Percentiles rank a stretch among this genome's conserved stretches.
phyloP scores from a whole-genome alignment of 2,329 filamentous ascomycete genomes.

The Cladosporium halotolerans region DNA sequence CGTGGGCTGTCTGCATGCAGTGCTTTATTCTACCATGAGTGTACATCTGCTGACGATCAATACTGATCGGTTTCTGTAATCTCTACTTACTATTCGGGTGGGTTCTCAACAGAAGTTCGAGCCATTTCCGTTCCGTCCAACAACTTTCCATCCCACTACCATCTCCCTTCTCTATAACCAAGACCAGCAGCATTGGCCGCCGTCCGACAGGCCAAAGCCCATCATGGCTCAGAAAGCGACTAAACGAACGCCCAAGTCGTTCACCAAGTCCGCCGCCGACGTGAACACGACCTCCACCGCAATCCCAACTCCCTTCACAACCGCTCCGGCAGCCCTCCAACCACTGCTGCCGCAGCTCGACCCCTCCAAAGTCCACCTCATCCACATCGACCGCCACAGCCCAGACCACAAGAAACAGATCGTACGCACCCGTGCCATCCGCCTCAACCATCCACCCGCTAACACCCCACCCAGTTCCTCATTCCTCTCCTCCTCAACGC shows the following conservation, averaged over 20 bases:
- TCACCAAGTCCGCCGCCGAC: constrained; percentile 7
- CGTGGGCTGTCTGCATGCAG: too few species aligned
- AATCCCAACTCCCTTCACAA: constrained; percentile 55
- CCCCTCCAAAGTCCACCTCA: constrained; percentile 68
- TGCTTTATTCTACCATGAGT: too few species aligned
- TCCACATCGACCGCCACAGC: constrained; percentile 71
- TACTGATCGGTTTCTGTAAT: too few species aligned
- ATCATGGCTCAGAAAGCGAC: not conserved
- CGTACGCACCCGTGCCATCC: constrained; percentile 1
- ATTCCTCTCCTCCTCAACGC: constrained; percentile 74
- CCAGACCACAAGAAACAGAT: constrained; percentile 70
- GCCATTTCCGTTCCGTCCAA: not conserved
- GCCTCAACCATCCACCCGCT: not conserved
- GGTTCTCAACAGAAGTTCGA: not conserved
- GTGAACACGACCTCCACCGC: constrained; percentile 10
- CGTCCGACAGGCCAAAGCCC: not conserved
- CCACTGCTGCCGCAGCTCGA: constrained; percentile 63
- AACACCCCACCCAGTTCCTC: constrained; percentile 46
- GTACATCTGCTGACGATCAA: too few species aligned
- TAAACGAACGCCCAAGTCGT: constrained; percentile 3
- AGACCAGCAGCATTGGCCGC: constrained; percentile 11
- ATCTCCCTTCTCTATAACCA: not conserved
- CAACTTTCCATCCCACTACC: not conserved
- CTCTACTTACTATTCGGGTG: too few species aligned
- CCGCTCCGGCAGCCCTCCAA: constrained; percentile 55